phyloP scores from a whole-genome alignment of 176 grass and related monocot genomes.

The Triticum urartu region DNA sequence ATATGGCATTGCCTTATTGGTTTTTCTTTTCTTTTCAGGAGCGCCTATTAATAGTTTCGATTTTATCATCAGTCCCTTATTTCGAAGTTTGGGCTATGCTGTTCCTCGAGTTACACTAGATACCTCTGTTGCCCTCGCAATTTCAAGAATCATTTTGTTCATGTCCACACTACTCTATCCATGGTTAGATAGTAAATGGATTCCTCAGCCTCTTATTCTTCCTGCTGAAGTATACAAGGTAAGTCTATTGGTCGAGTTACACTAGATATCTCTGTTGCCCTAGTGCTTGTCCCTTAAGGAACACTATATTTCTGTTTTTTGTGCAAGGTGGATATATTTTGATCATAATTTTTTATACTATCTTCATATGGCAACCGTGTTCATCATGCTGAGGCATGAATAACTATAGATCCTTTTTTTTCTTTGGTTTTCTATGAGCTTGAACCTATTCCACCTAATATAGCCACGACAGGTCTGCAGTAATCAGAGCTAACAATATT shows the following conservation, averaged over 20 bases:
- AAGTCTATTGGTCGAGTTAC: neutral
- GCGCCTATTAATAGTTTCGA: constrained; percentile 72
- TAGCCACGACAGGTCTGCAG: neutral
- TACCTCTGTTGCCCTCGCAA: constrained; percentile 51
- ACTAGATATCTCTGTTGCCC: too few species aligned
- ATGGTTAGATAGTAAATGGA: constrained; percentile 70
- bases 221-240: constrained; percentile 98
- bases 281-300: neutral
- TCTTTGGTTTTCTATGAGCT: neutral
- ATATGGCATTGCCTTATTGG: constrained; percentile 18
- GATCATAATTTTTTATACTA: neutral
- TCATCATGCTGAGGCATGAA: neutral
- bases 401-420: neutral
- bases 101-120: constrained; percentile 49
- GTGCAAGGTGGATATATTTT: neutral
- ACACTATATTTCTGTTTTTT: neutral
- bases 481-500: neutral
- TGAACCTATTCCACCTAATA: neutral
- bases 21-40: constrained; percentile 48
- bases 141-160: constrained; percentile 65
- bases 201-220: constrained; percentile 79
- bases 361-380: neutral
- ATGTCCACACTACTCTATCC: constrained; percentile 65
- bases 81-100: constrained; percentile 78
- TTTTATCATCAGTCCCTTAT: constrained; percentile 76